A percentile compares a stretch with the other conserved stretches of the same genome.
These are phyloP conservation scores for Brassica juncea DNA, from an alignment of 345 rosid species.

Conservation along the genomic window DNA sequence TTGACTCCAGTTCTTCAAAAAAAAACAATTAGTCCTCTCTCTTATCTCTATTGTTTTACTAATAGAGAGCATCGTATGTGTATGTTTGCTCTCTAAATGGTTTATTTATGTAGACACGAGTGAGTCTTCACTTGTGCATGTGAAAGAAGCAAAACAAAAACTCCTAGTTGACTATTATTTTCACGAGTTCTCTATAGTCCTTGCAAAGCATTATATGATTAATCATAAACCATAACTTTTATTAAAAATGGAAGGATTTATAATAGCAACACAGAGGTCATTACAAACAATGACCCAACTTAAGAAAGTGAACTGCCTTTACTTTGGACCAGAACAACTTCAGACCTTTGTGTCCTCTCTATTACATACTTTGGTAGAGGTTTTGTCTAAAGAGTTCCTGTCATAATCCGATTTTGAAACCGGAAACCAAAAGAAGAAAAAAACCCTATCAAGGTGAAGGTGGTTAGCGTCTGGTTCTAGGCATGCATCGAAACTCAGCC, in stretches of 20 bases:
- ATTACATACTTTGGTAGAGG: conserved; percentile 18
- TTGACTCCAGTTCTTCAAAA: conserved; percentile 19
- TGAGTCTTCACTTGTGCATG: conserved; percentile 9
- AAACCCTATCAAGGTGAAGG: background rate
- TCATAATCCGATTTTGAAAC: conserved; percentile 3
- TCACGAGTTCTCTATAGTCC: background rate
- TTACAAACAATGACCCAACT: conserved; percentile 20
- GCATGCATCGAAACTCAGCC: conserved; percentile 95
- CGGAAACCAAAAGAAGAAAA: background rate
- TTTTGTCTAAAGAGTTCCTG: conserved; percentile 32
- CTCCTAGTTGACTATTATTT: conserved; percentile 17
- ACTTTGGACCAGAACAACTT: conserved; percentile 29
- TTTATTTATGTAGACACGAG: conserved; percentile 35
- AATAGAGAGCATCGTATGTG: conserved; percentile 32
- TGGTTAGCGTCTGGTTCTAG: conserved; percentile 82
- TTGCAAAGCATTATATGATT: background rate
- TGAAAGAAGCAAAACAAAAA: conserved; percentile 12
- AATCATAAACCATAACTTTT: background rate
- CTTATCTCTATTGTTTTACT: conserved; percentile 32
- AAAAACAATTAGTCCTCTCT: conserved; percentile 9
- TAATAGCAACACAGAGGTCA: conserved; percentile 4
- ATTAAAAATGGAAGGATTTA: background rate
- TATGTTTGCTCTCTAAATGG: conserved; percentile 31
- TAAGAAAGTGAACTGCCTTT: conserved; percentile 25
- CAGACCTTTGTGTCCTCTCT: conserved; percentile 29